Percentiles rank a stretch among this genome's conserved stretches.
These are phyloP conservation scores for Lactarius pseudohatsudake DNA, from an alignment of 768 basidiomycete species.

Conservation along the genomic window DNA sequence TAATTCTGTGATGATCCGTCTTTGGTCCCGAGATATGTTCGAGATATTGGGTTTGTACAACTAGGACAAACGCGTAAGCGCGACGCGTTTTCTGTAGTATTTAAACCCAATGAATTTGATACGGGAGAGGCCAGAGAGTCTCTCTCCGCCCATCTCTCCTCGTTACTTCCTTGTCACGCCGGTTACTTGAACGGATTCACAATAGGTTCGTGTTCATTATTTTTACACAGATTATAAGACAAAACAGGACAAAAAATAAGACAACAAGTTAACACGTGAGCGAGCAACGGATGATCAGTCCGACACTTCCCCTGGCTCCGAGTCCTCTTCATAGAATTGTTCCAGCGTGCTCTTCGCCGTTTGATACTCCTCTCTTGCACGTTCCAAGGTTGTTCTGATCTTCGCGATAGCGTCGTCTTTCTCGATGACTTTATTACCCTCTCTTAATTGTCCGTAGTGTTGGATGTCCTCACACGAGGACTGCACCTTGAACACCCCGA, in stretches of 20 bases:
- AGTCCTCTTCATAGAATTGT: constrained; percentile 10
- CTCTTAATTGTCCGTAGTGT: constrained; percentile 48
- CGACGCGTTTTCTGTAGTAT: too few relatives aligned
- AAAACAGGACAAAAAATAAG: background rate
- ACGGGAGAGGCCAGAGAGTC: too few relatives aligned
- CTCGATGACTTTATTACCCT: background rate
- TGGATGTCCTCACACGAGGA: constrained; percentile 89
- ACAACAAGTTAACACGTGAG: background rate
- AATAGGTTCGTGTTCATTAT: background rate
- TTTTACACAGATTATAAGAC: background rate
- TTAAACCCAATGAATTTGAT: too few relatives aligned
- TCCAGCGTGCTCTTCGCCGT: constrained; percentile 24
- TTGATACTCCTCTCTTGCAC: constrained; percentile 22
- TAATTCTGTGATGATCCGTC: too few relatives aligned
- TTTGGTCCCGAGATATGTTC: too few relatives aligned
- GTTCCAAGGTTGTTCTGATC: constrained; percentile 19
- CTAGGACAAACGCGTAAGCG: too few relatives aligned
- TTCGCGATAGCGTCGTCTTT: constrained; percentile 19
- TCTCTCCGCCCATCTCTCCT: too few relatives aligned
- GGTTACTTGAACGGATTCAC: too few relatives aligned
- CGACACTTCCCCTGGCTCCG: background rate
- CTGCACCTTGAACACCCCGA: constrained; percentile 82
- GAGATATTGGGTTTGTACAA: too few relatives aligned
- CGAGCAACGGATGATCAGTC: background rate
- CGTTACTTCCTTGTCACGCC: too few relatives aligned